phyloP scores from a whole-genome alignment of 2,329 filamentous ascomycete species.

The Gremmenia infestans region DNA sequence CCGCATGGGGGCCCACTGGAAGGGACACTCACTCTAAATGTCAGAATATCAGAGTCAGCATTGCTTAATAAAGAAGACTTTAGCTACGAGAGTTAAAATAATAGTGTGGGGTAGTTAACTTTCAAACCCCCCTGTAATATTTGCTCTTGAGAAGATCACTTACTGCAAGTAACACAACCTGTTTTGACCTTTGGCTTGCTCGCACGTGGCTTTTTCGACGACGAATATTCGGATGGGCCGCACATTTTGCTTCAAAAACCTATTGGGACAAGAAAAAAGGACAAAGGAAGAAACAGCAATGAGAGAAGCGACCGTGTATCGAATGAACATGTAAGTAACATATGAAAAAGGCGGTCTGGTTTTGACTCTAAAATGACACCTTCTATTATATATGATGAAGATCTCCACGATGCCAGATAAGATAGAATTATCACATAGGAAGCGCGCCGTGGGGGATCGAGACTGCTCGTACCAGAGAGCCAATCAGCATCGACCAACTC shows the following conservation, averaged over 20 bases:
- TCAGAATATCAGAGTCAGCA: no score
- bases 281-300: background rate
- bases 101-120: background rate
- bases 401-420: background rate
- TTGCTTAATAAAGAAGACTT: no score
- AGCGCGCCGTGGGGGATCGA: background rate
- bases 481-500: background rate
- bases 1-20: no score
- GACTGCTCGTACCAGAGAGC: background rate
- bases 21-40: no score
- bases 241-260: background rate
- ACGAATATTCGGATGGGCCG: background rate
- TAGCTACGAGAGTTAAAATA: no score
- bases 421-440: background rate
- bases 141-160: constrained; percentile 3
- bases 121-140: background rate
- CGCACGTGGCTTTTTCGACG: constrained; percentile 18
- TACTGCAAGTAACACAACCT: constrained; percentile 59
- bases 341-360: background rate
- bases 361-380: background rate
- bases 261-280: background rate
- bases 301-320: background rate
- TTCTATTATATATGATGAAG: background rate
- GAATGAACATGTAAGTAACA: no score
- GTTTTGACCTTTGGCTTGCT: constrained; percentile 52